phyloP scores from a whole-genome alignment of 108 stramenopile species.

The Cyclotella sp. region DNA sequence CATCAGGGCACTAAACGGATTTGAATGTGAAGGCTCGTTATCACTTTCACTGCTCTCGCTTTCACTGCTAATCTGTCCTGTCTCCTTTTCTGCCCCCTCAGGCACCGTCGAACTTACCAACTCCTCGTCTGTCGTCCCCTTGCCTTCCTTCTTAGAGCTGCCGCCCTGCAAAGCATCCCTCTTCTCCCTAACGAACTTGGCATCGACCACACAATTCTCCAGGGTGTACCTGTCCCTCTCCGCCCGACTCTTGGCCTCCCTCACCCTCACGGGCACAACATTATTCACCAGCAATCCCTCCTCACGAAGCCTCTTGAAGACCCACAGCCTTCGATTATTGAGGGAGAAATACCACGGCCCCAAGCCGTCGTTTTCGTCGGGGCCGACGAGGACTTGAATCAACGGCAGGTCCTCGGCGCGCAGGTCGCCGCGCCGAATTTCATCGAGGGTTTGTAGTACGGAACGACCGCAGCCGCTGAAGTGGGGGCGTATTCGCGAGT shows the following conservation, averaged over 20 bases:
- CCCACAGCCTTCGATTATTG: slow-evolving; percentile 93
- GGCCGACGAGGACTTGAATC: slow-evolving; percentile 86
- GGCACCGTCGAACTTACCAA: neutral
- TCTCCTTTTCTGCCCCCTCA: slow-evolving; percentile 5
- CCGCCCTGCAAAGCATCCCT: slow-evolving; percentile 5
- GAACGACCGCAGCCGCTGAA: slow-evolving; percentile 92
- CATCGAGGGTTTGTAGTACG: slow-evolving; percentile 76
- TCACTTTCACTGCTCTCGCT: slow-evolving; percentile 2
- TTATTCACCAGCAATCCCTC: slow-evolving; percentile 69
- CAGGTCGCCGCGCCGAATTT: slow-evolving; percentile 71
- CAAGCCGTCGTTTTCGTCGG: slow-evolving; percentile 59
- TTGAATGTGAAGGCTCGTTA: neutral
- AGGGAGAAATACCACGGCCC: slow-evolving; percentile 90
- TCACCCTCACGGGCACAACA: slow-evolving; percentile 67
- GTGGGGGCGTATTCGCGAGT: slow-evolving; percentile 84
- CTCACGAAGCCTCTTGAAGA: slow-evolving; percentile 83
- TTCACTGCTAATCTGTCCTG: neutral
- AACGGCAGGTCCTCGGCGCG: slow-evolving; percentile 76
- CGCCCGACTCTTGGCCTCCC: slow-evolving; percentile 64
- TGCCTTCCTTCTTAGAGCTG: neutral
- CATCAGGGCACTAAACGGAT: slow-evolving; percentile 21
- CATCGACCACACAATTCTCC: slow-evolving; percentile 78
- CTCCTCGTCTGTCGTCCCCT: neutral
- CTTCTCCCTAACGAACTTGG: slow-evolving; percentile 63
- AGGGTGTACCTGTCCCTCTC: slow-evolving; percentile 74